Conservation (phyloP, 2,329 filamentous ascomycete genomes). For the Calonectria multiphialidica region DNA sequence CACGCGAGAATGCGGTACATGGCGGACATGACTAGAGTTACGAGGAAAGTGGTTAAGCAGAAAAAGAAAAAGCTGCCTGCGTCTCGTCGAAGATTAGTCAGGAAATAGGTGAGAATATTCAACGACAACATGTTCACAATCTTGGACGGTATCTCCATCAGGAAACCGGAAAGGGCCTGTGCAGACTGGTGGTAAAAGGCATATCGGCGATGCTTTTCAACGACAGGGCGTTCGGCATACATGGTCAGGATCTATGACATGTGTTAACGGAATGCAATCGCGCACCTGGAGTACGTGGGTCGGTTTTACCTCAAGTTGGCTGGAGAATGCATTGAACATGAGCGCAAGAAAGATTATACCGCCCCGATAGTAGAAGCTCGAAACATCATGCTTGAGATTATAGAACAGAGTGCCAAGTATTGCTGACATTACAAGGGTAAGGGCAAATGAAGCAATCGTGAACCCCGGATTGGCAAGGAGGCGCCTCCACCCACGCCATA, state of each 20-base stretch:
- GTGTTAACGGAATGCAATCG: background rate
- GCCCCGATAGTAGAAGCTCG: constrained; percentile 60
- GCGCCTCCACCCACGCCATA: constrained; percentile 54
- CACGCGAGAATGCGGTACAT: constrained; percentile 47
- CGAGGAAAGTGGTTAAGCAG: constrained; percentile 55
- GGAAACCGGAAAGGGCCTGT: constrained; percentile 43
- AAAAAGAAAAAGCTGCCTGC: constrained; percentile 73
- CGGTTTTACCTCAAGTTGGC: constrained; percentile 46
- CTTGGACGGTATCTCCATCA: constrained; percentile 42
- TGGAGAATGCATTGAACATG: constrained; percentile 62
- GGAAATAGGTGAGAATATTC: constrained; percentile 68
- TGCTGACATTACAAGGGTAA: constrained; percentile 61
- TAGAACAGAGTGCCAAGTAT: constrained; percentile 67
- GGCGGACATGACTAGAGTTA: constrained; percentile 45
- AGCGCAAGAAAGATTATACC: constrained; percentile 64
- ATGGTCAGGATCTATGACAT: constrained; percentile 40
- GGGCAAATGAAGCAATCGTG: constrained; percentile 53
- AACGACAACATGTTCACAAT: constrained; percentile 43
- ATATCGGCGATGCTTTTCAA: constrained; percentile 52
- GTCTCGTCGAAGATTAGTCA: constrained; percentile 71
- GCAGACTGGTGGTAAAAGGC: constrained; percentile 50
- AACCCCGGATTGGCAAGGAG: constrained; percentile 55
- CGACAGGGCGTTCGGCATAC: constrained; percentile 46
- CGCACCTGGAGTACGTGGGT: rapidly evolving
- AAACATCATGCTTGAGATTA: constrained; percentile 55